A percentile compares a stretch with the other conserved stretches of the same genome.
These are phyloP conservation scores for Parathielavia appendiculata DNA, from an alignment of 495 filamentous ascomycete genomes.

Conservation along the genomic window DNA sequence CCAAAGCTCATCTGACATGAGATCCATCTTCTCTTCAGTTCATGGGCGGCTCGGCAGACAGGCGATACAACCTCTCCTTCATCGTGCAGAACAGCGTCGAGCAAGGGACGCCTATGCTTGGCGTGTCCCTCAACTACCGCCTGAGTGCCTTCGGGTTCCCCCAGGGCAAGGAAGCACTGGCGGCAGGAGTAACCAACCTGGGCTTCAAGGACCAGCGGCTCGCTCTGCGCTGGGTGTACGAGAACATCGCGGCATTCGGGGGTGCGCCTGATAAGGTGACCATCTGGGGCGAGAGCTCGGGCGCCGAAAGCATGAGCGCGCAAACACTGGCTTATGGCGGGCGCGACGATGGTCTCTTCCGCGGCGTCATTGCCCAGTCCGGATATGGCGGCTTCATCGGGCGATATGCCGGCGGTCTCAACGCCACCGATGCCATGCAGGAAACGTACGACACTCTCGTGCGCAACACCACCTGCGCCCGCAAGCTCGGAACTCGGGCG, in stretches of 20 bases:
- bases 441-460: slow-evolving; percentile 49
- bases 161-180: slow-evolving; percentile 55
- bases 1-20: background rate
- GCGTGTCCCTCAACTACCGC: slow-evolving; percentile 60
- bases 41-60: slow-evolving; percentile 9
- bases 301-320: slow-evolving; percentile 63
- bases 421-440: background rate
- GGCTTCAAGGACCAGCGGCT: slow-evolving; percentile 63
- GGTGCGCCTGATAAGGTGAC: slow-evolving; percentile 62
- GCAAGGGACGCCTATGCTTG: slow-evolving; percentile 55
- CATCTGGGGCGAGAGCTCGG: slow-evolving; percentile 69
- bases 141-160: slow-evolving; percentile 57
- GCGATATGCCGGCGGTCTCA: background rate
- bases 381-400: slow-evolving; percentile 46
- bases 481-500: background rate
- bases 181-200: slow-evolving; percentile 58
- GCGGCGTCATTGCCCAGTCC: slow-evolving; percentile 52
- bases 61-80: slow-evolving; percentile 7
- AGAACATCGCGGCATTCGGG: slow-evolving; percentile 64
- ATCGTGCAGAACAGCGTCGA: slow-evolving; percentile 53
- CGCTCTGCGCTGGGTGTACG: slow-evolving; percentile 57
- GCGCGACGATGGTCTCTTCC: slow-evolving; percentile 58
- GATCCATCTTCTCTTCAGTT: slow-evolving; percentile 41
- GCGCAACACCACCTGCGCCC: slow-evolving; percentile 33
- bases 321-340: slow-evolving; percentile 66